Conservation (phyloP, 1,284 basidiomycete species). For the Coniophora puteana region DNA sequence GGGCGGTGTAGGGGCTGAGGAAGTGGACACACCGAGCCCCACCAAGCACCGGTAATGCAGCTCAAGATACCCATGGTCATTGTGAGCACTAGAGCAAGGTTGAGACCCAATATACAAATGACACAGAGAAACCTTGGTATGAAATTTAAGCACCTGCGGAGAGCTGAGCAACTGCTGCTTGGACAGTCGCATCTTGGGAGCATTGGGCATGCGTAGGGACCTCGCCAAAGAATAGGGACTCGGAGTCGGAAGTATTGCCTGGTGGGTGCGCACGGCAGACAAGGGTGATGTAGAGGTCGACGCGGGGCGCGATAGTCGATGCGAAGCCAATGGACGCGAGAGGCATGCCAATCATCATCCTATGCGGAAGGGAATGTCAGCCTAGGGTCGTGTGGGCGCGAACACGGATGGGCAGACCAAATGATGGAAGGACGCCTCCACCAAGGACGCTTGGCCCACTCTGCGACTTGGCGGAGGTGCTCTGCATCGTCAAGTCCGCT, state of each 20-base stretch:
- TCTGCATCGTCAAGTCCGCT: too few species aligned
- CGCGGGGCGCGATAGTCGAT: slow-evolving; percentile 57
- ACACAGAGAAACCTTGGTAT: slow-evolving; percentile 7
- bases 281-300: slow-evolving; percentile 60
- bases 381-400: not conserved
- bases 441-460: slow-evolving; percentile 46
- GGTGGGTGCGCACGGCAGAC: slow-evolving; percentile 53
- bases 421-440: slow-evolving; percentile 65
- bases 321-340: slow-evolving; percentile 50
- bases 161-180: slow-evolving; percentile 67
- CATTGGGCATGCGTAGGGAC: slow-evolving; percentile 37
- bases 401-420: slow-evolving; percentile 44
- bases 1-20: not conserved
- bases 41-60: slow-evolving; percentile 79
- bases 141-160: slow-evolving; percentile 60
- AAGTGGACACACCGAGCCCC: slow-evolving; percentile 56
- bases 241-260: slow-evolving; percentile 33
- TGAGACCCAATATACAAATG: slow-evolving; percentile 2
- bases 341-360: slow-evolving; percentile 55
- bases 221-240: not conserved
- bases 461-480: slow-evolving; percentile 22
- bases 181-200: slow-evolving; percentile 68
- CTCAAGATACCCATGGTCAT: slow-evolving; percentile 69
- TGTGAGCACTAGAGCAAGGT: slow-evolving; percentile 44
- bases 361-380: slow-evolving; percentile 21